phyloP scores from a whole-genome alignment of 2,329 filamentous ascomycete genomes.

The Nemania bipapillata region DNA sequence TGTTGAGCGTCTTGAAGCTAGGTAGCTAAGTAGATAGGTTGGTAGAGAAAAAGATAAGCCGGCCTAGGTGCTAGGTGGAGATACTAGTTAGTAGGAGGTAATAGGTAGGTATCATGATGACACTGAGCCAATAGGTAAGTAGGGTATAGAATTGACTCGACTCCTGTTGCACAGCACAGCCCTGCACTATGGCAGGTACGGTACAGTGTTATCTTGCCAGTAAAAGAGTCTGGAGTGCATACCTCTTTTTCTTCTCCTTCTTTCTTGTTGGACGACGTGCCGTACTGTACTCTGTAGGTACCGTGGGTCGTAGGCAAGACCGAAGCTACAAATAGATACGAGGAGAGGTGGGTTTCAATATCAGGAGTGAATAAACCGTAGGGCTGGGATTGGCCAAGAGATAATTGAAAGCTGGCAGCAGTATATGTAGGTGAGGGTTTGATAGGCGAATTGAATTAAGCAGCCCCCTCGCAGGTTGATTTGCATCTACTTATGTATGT shows the following conservation, averaged over 20 bases:
- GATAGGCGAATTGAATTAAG: conserved; percentile 19
- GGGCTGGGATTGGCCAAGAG: conserved; percentile 27
- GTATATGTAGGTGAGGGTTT: conserved; percentile 14
- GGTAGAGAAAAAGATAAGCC: no score
- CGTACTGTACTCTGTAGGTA: not conserved
- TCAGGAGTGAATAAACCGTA: conserved; percentile 25
- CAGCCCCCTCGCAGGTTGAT: conserved; percentile 21
- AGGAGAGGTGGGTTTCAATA: conserved; percentile 31
- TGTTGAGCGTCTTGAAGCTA: not conserved
- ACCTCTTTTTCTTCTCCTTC: not conserved
- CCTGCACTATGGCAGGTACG: not conserved
- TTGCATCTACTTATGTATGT: not conserved
- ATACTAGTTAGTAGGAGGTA: conserved; percentile 8
- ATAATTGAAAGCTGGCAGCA: conserved; percentile 24
- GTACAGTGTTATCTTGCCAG: not conserved
- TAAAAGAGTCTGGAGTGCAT: not conserved
- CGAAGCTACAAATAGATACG: conserved; percentile 35
- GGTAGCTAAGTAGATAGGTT: not conserved
- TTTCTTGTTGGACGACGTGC: not conserved
- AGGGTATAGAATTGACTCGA: conserved; percentile 8
- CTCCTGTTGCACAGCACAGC: conserved; percentile 19
- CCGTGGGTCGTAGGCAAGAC: conserved; percentile 23
- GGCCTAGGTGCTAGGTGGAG: conserved; percentile 5
- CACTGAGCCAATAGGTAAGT: conserved; percentile 1
- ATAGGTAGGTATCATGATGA: conserved; percentile 22